Base-by-base conservation (phyloP, 1,284 basidiomycete species). In the Ustilago bromivora region DNA sequence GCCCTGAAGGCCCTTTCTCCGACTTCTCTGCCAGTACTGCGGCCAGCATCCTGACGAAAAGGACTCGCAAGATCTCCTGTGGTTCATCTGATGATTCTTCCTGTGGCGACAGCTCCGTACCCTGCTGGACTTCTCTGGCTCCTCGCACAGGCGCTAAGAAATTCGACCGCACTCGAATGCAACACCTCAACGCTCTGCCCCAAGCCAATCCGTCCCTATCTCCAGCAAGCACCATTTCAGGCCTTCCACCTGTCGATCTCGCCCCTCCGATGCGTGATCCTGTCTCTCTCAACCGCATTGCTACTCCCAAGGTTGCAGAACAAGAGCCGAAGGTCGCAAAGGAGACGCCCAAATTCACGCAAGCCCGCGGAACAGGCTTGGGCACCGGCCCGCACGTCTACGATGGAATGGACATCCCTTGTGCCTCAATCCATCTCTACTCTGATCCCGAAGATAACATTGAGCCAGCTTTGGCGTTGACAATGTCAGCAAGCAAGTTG, bases 371-470 rank as follows among this genome's bases (percentile, higher is more conserved):
- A 7, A 34, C 57, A 11, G 71, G 75, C 17, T 59, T 79, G 1
- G 57, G 62, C 1, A 81, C 79, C 6, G 79, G 78, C 8, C 53
- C 68, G 12, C 43, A 75, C n/a, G 79, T 81, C 7, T 79, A 81
- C 53, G 23, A 78, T 3, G 79, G 78, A 10, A n/a, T 81, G 34
- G 74, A 78, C 19, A 81, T 81, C 49, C 79, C 79, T n/a, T 81
- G 79, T 46, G 66, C 77, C 1, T 68, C 66, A n/a, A 72, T 81
- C 49, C 72, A 79, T 36, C 65, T 81, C 6, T 55, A 68, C 49
- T 72, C 71, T 32, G 78, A 80, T 43, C 71, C 72, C 7, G 80
- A 81, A 43, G 78, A 78, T 51, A 78, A 81, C 32, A 8, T 62
- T 3, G 54, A 65, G 4, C 74, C 74, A 1, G 61, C 74, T 0